Evolutionary conservation across 1,139 yeast genomes (phyloP), one percentile per base, ranked within the genome.

Genomic region (Arxiozyma heterogenica): DNA sequence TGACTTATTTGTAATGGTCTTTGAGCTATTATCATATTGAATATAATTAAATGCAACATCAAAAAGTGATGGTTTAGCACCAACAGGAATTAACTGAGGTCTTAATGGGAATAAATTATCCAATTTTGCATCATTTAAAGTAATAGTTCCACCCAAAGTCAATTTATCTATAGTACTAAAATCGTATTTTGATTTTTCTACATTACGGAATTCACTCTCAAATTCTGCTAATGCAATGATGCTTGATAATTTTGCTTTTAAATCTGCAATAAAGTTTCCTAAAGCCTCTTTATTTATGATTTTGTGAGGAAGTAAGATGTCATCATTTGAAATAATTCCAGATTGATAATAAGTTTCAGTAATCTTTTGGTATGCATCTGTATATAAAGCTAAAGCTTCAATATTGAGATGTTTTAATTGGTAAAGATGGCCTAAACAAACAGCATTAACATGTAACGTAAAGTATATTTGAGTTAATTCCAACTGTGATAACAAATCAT

Each of bases 31-130:
- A 27, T 63, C 76, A 64, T 83, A 82, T 50, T 76, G 75, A 53
- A 91, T 79, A 65, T 87, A 90, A 68, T 90, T 90, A 73, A 76
- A 90, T 0, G 95, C 97, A 63, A 88, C 76, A 68, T 91, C 98
- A 65, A 89, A 91, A 63, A 90, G 78, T 9, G 90, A 95, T 0
- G 98, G 96, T 70, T 91, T 91, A 55, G 85, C 80, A 55, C 83
- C 76, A 1, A 86, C 79, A 1, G 95, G 86, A 55, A 71, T 71
- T 30, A 81, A 59, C 18, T 69, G 66, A 18, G 76, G 72, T 23
- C 75, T 73, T 46, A 79, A 60, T 56, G 83, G 80, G 43, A 80
- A 81, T 53, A 84, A 67, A 48, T 73, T 72, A 3, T 69, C 61
- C 48, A 81, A 62, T 17, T 74, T 67, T 20, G 71, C 66, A 3